Conservation (phyloP, 2,329 filamentous ascomycete genomes). For the Metarhizium sp. region DNA sequence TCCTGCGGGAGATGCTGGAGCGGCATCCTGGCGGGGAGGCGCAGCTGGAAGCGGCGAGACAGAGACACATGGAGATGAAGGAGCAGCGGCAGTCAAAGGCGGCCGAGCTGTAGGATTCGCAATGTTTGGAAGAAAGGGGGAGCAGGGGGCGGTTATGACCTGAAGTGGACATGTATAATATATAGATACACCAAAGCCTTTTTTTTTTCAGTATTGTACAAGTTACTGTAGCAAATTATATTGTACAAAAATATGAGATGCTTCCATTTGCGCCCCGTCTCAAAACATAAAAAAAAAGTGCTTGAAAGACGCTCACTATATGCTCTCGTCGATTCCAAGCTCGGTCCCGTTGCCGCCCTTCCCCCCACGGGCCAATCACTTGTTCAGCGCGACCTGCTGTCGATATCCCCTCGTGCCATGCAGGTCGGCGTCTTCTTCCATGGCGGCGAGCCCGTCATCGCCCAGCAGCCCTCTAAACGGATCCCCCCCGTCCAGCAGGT, state of each 20-base stretch:
- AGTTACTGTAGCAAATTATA: too few species aligned
- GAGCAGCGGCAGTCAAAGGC: conserved; percentile 28
- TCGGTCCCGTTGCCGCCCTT: conserved; percentile 4
- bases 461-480: conserved; percentile 51
- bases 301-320: too few species aligned
- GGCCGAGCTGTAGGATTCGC: conserved; percentile 3
- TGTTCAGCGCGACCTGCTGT: conserved; percentile 31
- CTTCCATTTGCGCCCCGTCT: too few species aligned
- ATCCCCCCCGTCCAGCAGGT: conserved; percentile 64
- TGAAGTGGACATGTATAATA: conserved; percentile 28
- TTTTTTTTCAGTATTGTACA: too few species aligned
- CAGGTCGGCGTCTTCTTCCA: conserved; percentile 22
- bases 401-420: conserved; percentile 40
- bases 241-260: too few species aligned
- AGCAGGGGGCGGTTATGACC: neutral
- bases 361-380: conserved; percentile 12
- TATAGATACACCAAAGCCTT: conserved; percentile 7
- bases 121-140: too few species aligned
- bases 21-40: conserved; percentile 36
- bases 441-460: conserved; percentile 21
- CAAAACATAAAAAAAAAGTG: too few species aligned
- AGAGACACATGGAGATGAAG: conserved; percentile 45
- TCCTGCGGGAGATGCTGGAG: conserved; percentile 32
- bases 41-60: conserved; percentile 38
- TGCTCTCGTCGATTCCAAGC: neutral